These are phyloP conservation scores for Stipa capillata DNA, from an alignment of 176 grass and related monocot genomes.

Conservation along the genomic window DNA sequence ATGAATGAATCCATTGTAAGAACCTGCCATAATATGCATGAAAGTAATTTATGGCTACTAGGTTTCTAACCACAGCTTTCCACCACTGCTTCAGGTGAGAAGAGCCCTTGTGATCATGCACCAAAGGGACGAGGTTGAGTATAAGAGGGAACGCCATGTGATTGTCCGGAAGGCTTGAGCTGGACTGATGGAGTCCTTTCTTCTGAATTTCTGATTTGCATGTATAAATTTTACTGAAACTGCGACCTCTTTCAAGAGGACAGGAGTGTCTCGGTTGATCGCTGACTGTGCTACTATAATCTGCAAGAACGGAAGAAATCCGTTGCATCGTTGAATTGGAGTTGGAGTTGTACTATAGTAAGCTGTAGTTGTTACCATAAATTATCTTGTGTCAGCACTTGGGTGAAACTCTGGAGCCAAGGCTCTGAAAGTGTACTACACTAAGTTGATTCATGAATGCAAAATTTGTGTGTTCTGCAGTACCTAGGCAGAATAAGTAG, in stretches of 20 bases:
- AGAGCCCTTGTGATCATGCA: conserved; percentile 98
- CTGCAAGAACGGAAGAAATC: neutral
- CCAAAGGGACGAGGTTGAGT: conserved; percentile 94
- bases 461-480: neutral
- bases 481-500: neutral
- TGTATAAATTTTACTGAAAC: neutral
- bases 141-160: conserved; percentile 85
- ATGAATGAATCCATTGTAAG: conserved; percentile 93
- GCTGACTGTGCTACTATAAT: neutral
- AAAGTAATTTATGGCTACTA: neutral
- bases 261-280: no score
- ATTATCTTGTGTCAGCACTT: neutral
- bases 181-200: neutral
- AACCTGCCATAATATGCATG: neutral
- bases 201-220: neutral
- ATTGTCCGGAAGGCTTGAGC: conserved; percentile 82
- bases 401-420: neutral
- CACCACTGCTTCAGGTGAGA: conserved; percentile 52
- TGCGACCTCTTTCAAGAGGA: neutral
- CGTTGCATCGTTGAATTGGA: no score
- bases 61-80: neutral
- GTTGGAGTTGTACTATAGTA: no score
- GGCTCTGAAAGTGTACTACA: no score
- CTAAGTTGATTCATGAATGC: conserved; percentile 6
- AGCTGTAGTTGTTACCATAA: neutral